Conservation (phyloP, 2,329 filamentous ascomycete genomes). For the Claviceps paspali region DNA sequence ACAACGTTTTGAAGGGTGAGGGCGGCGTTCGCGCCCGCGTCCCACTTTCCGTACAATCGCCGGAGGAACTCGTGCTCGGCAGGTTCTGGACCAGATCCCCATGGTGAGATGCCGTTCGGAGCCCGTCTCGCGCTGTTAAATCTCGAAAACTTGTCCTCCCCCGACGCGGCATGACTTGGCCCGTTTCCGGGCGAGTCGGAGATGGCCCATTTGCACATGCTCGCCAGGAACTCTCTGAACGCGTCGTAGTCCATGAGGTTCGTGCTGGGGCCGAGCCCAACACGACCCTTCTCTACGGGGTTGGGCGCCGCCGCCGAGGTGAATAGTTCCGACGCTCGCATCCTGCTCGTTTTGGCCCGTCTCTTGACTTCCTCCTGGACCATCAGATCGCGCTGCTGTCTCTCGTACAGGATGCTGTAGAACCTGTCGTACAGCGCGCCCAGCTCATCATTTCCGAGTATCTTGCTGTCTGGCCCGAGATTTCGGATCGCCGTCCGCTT, state of each 20-base stretch:
- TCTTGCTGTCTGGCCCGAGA: slow-evolving; percentile 87
- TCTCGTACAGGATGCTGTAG: slow-evolving; percentile 81
- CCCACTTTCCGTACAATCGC: slow-evolving; percentile 78
- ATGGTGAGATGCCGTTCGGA: slow-evolving; percentile 30
- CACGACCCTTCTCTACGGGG: slow-evolving; percentile 65
- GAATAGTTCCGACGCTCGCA: slow-evolving; percentile 23
- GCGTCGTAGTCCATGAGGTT: slow-evolving; percentile 95
- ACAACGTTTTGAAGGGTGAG: slow-evolving; percentile 86
- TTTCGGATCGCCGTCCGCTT: slow-evolving; percentile 95
- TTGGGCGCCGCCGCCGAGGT: slow-evolving; percentile 20
- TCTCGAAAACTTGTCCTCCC: slow-evolving; percentile 43
- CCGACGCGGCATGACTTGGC: slow-evolving; percentile 28
- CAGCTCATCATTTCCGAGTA: slow-evolving; percentile 70
- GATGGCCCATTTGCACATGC: slow-evolving; percentile 83
- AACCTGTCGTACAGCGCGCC: slow-evolving; percentile 88
- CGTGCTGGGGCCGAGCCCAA: slow-evolving; percentile 76
- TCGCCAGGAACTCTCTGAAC: slow-evolving; percentile 85
- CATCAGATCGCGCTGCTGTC: slow-evolving; percentile 67
- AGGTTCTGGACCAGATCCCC: slow-evolving; percentile 47
- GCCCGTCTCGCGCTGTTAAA: slow-evolving; percentile 38
- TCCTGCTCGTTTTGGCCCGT: slow-evolving; percentile 42
- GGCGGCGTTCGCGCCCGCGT: slow-evolving; percentile 59
- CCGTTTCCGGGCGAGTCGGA: slow-evolving; percentile 63
- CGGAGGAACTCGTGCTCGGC: slow-evolving; percentile 92
- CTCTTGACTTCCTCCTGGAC: slow-evolving; percentile 62